A percentile compares a stretch with the other conserved stretches of the same genome.
Conservation (phyloP, 768 basidiomycete species). For the Lentinula boryana region DNA sequence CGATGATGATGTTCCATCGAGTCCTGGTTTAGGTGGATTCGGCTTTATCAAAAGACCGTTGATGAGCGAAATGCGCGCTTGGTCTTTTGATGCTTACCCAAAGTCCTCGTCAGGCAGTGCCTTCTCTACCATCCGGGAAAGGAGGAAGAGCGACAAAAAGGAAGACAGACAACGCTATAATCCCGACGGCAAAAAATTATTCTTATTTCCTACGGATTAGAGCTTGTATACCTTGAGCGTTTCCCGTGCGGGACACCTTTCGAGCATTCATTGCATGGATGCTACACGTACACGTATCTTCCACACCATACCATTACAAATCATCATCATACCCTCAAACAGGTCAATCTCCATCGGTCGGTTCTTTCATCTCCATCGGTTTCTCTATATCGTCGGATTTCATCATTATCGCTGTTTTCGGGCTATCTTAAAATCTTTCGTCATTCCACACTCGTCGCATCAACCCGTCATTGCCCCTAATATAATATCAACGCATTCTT, state of each 20-base stretch:
- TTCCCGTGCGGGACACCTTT: not conserved
- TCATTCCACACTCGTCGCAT: constrained; percentile 2
- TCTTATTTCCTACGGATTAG: constrained; percentile 46
- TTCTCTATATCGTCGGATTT: not conserved
- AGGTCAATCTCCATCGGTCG: not conserved
- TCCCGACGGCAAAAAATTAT: constrained; percentile 47
- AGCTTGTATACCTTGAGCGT: not conserved
- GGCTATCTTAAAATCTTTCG: not conserved
- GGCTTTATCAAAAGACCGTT: constrained; percentile 34
- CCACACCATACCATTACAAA: not conserved
- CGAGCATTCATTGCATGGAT: not conserved
- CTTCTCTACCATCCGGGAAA: constrained; percentile 21
- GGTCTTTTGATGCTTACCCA: not conserved
- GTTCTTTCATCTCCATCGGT: not conserved
- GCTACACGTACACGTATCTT: not conserved
- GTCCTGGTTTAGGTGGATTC: constrained; percentile 31
- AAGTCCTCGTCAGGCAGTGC: not conserved
- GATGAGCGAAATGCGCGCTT: constrained; percentile 29
- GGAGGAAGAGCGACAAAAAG: constrained; percentile 29
- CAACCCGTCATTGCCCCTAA: not conserved
- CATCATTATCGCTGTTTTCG: not conserved
- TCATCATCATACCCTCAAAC: not conserved
- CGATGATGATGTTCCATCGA: constrained; percentile 11
- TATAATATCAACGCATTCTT: not conserved
- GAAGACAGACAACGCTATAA: constrained; percentile 3